Percentiles rank a stretch among this genome's conserved stretches.
phyloP scores from a whole-genome alignment of 2,329 filamentous ascomycete genomes.

The Alternaria rosae region DNA sequence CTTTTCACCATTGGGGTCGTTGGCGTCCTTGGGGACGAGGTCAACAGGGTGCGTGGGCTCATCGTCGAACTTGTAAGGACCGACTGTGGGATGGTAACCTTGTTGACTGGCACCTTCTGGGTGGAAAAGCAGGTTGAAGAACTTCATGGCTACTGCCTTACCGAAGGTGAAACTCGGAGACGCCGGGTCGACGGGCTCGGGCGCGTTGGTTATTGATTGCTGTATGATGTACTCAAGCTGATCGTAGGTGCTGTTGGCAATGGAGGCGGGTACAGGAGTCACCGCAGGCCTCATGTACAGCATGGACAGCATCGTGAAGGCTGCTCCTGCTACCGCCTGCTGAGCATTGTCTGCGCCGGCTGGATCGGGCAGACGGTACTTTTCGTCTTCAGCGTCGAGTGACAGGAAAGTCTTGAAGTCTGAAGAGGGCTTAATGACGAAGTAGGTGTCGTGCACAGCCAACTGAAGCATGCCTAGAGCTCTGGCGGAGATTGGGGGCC shows the following conservation, averaged over 20 bases:
- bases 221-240: conserved; percentile 18
- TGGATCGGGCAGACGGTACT: conserved; percentile 17
- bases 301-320: conserved; percentile 23
- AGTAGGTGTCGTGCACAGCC: conserved; percentile 37
- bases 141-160: conserved; percentile 23
- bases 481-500: conserved; percentile 19
- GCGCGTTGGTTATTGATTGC: conserved; percentile 1
- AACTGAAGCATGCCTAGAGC: conserved; percentile 33
- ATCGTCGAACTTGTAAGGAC: conserved; percentile 31
- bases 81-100: conserved; percentile 25
- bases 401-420: conserved; percentile 25
- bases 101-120: conserved; percentile 14
- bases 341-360: conserved; percentile 23
- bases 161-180: conserved; percentile 31
- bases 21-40: conserved; percentile 29
- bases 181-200: conserved; percentile 17
- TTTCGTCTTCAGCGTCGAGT: conserved; percentile 2
- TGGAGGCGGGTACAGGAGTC: conserved; percentile 3
- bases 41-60: conserved; percentile 35
- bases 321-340: conserved; percentile 31
- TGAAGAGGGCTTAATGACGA: conserved; percentile 24
- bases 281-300: conserved; percentile 20
- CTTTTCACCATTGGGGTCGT: conserved; percentile 30
- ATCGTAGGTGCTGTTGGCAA: conserved; percentile 18
- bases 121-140: conserved; percentile 28